Percentiles rank a stretch among this genome's conserved stretches.
Evolutionary conservation across 2,329 filamentous ascomycete species (phyloP).

Genomic region (Lanzia echinophila): DNA sequence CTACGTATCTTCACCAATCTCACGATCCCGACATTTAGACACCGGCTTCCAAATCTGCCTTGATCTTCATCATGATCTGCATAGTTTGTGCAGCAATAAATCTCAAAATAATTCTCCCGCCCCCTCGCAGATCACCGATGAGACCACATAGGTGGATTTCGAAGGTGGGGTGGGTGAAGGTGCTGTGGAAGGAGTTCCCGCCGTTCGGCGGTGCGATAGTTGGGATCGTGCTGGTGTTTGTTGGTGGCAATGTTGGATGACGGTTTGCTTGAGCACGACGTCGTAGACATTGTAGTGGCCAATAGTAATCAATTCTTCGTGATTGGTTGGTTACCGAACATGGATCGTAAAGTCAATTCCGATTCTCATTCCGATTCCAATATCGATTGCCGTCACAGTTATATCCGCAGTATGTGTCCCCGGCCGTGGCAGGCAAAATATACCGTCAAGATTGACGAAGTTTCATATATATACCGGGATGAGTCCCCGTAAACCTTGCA

Average conservation of each 20-base stretch:
- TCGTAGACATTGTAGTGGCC: too few species aligned
- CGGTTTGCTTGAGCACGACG: background rate
- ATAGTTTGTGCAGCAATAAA: background rate
- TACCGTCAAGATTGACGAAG: too few species aligned
- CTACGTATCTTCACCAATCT: too few species aligned
- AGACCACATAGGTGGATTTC: conserved; percentile 1
- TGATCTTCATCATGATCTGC: conserved; percentile 7
- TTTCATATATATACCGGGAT: too few species aligned
- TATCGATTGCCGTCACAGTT: too few species aligned
- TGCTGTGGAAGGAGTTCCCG: conserved; percentile 4
- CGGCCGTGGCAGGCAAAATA: too few species aligned
- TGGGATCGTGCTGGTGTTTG: conserved; percentile 5
- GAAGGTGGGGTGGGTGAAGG: background rate
- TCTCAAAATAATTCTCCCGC: conserved; percentile 2
- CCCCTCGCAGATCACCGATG: conserved; percentile 3
- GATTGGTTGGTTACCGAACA: too few species aligned
- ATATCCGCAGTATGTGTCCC: too few species aligned
- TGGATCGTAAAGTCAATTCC: too few species aligned
- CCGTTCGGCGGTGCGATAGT: background rate
- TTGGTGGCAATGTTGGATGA: background rate
- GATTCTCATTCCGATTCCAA: too few species aligned
- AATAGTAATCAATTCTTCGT: too few species aligned
- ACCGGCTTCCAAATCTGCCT: conserved; percentile 1
- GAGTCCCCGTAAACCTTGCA: too few species aligned
- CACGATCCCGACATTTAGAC: background rate